Base-by-base conservation (phyloP, 495 filamentous ascomycete genomes). In the Cercophora sp. region DNA sequence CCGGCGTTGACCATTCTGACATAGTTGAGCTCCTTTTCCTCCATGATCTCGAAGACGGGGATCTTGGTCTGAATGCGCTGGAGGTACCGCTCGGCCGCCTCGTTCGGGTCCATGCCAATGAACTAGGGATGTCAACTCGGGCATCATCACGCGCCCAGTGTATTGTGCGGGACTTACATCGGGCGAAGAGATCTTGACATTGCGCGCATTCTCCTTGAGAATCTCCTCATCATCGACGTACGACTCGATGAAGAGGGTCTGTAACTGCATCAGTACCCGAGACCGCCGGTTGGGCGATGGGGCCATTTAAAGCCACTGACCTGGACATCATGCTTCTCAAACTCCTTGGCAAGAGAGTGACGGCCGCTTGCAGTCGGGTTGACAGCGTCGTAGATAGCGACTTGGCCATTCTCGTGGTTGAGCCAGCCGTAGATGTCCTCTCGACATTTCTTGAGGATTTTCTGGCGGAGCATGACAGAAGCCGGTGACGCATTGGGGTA, bases 1-100 rank as follows among this genome's bases (percentile, higher is more conserved):
- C 94, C 94, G 6, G 94, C 94, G 62, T 99, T 97, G 58, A 96
- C 94, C 91, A 99, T 96, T 81, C 96, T 97, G 76, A 97, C 89
- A 64, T 90, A 99, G 62, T 96, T 96, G 50, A 97, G 75, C 52
- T 96, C 90, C 24, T 79, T 75, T 62, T 97, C 93, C 58, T 91
- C 80, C 91, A 99, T 97, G 0, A 89, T 95, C 70, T 97, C 92
- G 59, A 96, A 97, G 51, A 91, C 83, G 18, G 94, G 94, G 46
- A 97, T 97, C 52, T 93, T 89, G 40, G 86, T 84, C 47, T 87
- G 81, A 62, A 97, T 96, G 22, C 94, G 85, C 51, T 81, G 78
- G 20, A 99, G 78, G 60, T 99, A 99, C 58, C 92, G 85, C 58
- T 87, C 83, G 16, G 96, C 88, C 5, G 94, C 94, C 63, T 94